These are phyloP conservation scores for Petunia secreta DNA, from an alignment of 257 asterid genomes.

Conservation along the genomic window DNA sequence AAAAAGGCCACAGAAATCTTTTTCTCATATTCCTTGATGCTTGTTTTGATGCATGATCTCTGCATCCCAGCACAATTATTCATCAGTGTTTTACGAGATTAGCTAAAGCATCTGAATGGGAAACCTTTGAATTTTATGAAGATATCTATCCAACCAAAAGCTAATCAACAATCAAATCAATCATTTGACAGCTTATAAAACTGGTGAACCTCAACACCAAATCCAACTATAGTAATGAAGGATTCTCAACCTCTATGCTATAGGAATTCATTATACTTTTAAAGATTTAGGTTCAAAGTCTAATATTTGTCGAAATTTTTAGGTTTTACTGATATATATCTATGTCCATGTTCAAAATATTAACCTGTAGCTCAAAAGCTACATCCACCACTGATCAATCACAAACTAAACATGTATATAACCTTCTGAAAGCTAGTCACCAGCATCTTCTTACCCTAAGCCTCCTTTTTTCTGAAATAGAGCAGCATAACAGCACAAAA, in stretches of 20 bases:
- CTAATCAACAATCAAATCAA: not conserved
- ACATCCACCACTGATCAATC: not conserved
- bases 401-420: constrained; percentile 8
- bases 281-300: too few relatives aligned
- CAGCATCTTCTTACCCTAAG: not conserved
- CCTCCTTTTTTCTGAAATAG: constrained; percentile 10
- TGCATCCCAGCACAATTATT: constrained; percentile 11
- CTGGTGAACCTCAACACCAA: not conserved
- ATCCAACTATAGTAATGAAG: not conserved
- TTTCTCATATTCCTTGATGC: not conserved
- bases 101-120: not conserved
- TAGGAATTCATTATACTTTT: not conserved
- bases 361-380: not conserved
- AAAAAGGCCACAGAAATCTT: not conserved
- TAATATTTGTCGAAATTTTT: too few relatives aligned
- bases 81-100: not conserved
- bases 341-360: too few relatives aligned
- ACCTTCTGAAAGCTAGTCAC: constrained; percentile 10
- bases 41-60: not conserved
- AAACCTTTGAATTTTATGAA: not conserved
- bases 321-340: too few relatives aligned
- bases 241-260: constrained; percentile 6
- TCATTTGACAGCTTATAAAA: constrained; percentile 16
- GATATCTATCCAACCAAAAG: not conserved
- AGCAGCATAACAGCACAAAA: constrained; percentile 4